These are phyloP conservation scores for Jatropha multifida DNA, from an alignment of 441 rosid species.

Conservation along the genomic window DNA sequence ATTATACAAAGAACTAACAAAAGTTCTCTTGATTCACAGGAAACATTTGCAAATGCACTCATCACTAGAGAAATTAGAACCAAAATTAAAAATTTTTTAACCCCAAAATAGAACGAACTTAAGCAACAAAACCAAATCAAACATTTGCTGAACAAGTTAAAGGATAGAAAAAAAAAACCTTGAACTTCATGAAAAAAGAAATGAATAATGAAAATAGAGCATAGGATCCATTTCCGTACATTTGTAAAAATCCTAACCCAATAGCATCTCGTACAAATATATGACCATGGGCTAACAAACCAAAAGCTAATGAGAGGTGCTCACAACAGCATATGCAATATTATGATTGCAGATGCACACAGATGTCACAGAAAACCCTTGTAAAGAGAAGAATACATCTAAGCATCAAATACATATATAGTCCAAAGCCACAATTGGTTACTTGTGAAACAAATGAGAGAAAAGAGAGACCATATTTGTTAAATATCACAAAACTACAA, in stretches of 20 bases:
- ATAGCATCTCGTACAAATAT: background rate
- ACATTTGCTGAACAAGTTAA: background rate
- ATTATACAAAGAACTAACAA: background rate
- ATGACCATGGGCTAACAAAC: background rate
- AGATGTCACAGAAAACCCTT: background rate
- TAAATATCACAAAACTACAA: background rate
- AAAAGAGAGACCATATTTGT: background rate
- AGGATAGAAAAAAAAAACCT: background rate
- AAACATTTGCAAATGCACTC: conserved; percentile 5
- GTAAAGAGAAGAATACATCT: background rate
- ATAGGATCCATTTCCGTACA: background rate
- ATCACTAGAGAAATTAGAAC: background rate
- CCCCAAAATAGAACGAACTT: background rate
- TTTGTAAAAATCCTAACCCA: background rate
- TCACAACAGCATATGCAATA: background rate
- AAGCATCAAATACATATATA: background rate
- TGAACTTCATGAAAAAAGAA: background rate
- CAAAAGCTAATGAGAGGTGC: background rate
- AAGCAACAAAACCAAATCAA: background rate
- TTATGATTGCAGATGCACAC: background rate
- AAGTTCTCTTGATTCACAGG: background rate
- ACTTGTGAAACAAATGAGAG: background rate
- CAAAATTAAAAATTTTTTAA: background rate
- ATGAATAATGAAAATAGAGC: background rate
- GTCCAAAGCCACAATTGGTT: background rate